Base-by-base conservation (phyloP, 805 yeast genomes). In the Phaffomyces opuntiae region DNA sequence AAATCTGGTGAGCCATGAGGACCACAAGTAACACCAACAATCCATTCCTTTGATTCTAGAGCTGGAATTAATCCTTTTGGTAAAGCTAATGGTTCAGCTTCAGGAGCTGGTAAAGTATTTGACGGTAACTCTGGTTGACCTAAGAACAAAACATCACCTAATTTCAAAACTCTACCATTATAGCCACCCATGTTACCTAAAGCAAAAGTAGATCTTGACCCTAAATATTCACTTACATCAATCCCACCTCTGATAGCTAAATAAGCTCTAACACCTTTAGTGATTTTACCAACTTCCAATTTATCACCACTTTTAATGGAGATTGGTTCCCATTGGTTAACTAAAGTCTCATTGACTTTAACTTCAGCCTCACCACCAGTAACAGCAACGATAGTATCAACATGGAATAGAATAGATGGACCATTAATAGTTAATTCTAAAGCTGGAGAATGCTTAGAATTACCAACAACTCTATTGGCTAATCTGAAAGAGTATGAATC, bases 1-100 rank as follows among this genome's bases (percentile, higher is more conserved):
- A 90, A 88, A 64, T 91, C 99, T 17, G 98, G 98, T 5, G 96
- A 80, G 1, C 98, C 98, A 65, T 91, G 98, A 25, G 99, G 99
- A 45, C 99, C 99, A 64, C 95, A 83, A 11, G 96, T 88, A 40
- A 90, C 96, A 57, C 90, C 96, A 51, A 91, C 90, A 39, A 70
- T 68, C 98, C 98, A 91, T 39, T 62, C 62, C 46, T 66, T 67
- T 14, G 51, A 40, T 12, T 48, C 53, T 14, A 66, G 44, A 9
- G 59, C 52, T 12, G 59, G 52, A 29, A 68, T 65, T 46, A 78
- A 53, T 9, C 76, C 58, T 36, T 59, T 53, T 19, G 95, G 87
- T 48, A 80, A 71, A 2, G 75, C 54, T 12, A 60, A 50, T 40
- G 96, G 96, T 45, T 70, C 82, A 24, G 80, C 67, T 43, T 75